Conservation (phyloP, 108 stramenopile species). For the Bacterosira constricta region DNA sequence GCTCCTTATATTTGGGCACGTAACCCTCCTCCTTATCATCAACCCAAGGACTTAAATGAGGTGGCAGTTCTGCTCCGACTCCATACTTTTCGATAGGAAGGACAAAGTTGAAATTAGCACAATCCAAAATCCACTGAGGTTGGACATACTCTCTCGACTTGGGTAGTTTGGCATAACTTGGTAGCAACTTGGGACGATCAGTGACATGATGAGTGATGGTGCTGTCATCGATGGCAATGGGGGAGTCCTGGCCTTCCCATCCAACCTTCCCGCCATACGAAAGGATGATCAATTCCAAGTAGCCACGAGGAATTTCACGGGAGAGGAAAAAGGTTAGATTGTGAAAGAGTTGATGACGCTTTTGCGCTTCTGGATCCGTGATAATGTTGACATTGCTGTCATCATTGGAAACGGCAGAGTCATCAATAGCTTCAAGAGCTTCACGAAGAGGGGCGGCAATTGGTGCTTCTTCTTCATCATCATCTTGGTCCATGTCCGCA, state of each 20-base stretch:
- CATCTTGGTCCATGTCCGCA: conserved; percentile 66
- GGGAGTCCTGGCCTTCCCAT: conserved; percentile 93
- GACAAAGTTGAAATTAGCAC: conserved; percentile 90
- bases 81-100: conserved; percentile 88
- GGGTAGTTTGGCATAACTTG: conserved; percentile 62
- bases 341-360: conserved; percentile 74
- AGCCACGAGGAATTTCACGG: conserved; percentile 93
- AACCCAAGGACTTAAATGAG: conserved; percentile 99
- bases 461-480: conserved; percentile 67
- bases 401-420: conserved; percentile 43
- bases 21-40: conserved; percentile 98
- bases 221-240: conserved; percentile 79
- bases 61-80: conserved; percentile 91
- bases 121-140: conserved; percentile 98
- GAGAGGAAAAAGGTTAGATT: conserved; percentile 92
- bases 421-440: conserved; percentile 76
- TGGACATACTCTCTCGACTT: conserved; percentile 95
- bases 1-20: conserved; percentile 95
- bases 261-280: conserved; percentile 93
- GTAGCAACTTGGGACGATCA: conserved; percentile 82
- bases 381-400: conserved; percentile 26
- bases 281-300: conserved; percentile 90
- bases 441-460: conserved; percentile 79
- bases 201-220: conserved; percentile 95
- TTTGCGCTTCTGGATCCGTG: conserved; percentile 71